phyloP scores from a whole-genome alignment of 441 rosid genomes.

The Brassica balearica region DNA sequence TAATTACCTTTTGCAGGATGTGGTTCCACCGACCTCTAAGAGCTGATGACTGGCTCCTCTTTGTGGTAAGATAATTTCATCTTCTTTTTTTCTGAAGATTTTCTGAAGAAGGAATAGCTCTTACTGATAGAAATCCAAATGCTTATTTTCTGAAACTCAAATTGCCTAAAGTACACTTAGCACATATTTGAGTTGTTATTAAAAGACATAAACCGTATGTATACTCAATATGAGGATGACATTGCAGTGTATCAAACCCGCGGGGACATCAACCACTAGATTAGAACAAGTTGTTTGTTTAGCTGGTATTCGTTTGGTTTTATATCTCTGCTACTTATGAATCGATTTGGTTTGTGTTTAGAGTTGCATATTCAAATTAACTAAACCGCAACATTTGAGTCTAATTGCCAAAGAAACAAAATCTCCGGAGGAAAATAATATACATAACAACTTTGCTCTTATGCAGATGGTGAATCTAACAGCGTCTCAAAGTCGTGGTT shows the following conservation, averaged over 20 bases:
- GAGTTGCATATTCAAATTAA: too few relatives aligned
- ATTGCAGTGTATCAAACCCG: neutral
- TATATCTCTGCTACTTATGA: too few relatives aligned
- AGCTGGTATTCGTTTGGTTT: neutral
- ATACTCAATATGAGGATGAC: neutral
- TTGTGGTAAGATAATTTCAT: conserved; percentile 53
- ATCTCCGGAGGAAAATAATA: too few relatives aligned
- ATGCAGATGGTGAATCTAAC: conserved; percentile 51
- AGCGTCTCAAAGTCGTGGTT: conserved; percentile 55
- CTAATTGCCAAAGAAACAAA: neutral
- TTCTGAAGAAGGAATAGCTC: neutral
- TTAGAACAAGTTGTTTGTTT: conserved; percentile 10
- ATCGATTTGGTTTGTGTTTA: too few relatives aligned
- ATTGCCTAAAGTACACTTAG: neutral
- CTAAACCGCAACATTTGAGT: neutral
- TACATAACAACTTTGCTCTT: neutral
- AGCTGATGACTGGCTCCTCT: conserved; percentile 94
- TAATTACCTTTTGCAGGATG: conserved; percentile 55
- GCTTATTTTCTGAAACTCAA: conserved; percentile 13
- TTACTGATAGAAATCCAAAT: neutral
- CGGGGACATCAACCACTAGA: neutral
- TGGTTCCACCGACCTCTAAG: conserved; percentile 87
- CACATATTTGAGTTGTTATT: too few relatives aligned
- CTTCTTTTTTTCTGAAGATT: neutral
- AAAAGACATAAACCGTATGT: neutral